phyloP scores from a whole-genome alignment of 352 stramenopile genomes.

The Globisporangium paroecandrum region DNA sequence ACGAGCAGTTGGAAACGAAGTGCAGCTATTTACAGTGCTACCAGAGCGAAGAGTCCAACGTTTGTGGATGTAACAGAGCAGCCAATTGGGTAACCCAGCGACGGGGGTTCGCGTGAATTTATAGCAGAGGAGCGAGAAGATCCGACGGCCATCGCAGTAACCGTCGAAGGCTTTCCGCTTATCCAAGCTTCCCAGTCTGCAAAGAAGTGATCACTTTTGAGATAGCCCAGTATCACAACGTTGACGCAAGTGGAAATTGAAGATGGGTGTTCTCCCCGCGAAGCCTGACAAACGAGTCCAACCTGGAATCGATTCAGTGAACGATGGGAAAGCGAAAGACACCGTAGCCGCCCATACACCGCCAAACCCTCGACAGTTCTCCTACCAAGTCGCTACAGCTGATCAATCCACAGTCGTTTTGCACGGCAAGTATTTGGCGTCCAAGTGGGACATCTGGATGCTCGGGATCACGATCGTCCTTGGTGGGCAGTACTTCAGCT shows the following conservation, averaged over 20 bases:
- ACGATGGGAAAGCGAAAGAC: background rate
- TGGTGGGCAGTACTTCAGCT: conserved; percentile 33
- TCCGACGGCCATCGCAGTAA: too few species aligned
- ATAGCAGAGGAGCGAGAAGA: background rate
- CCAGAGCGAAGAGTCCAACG: background rate
- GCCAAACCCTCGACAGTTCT: background rate
- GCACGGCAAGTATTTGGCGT: background rate
- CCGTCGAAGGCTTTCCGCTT: too few species aligned
- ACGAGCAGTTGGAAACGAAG: background rate
- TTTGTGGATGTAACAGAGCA: background rate
- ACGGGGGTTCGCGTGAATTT: background rate
- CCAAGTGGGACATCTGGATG: conserved; percentile 42
- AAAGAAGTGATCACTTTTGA: too few species aligned
- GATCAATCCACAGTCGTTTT: background rate
- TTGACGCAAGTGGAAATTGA: too few species aligned
- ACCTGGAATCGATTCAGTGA: too few species aligned
- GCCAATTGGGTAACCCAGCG: background rate
- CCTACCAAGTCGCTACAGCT: background rate
- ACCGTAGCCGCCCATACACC: background rate
- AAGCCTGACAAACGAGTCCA: too few species aligned
- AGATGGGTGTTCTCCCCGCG: too few species aligned
- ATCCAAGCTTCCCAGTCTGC: too few species aligned
- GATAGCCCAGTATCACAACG: too few species aligned
- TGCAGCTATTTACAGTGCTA: background rate
- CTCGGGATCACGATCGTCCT: conserved; percentile 33